These are phyloP conservation scores for Glycine tomentella DNA, from an alignment of 306 rosid species.

Conservation along the genomic window DNA sequence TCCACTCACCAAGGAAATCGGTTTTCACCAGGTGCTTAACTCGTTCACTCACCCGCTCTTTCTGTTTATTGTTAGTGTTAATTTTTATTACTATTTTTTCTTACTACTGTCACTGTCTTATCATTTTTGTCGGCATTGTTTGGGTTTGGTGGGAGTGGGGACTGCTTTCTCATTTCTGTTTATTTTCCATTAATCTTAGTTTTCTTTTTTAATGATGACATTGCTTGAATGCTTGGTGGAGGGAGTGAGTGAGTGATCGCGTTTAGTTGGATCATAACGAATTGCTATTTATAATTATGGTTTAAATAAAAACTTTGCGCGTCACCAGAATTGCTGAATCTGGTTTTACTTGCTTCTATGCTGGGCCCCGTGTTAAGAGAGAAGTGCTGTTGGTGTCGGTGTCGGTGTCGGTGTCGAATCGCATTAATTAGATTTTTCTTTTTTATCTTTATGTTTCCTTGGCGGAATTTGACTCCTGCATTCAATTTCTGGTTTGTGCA, in stretches of 20 bases:
- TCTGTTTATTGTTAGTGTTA: neutral
- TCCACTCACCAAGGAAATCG: conserved; percentile 92
- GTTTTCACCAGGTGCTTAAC: conserved; percentile 86
- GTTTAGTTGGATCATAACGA: neutral
- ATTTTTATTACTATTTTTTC: conserved; percentile 2
- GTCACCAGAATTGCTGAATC: neutral
- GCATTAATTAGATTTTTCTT: neutral
- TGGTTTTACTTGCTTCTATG: neutral
- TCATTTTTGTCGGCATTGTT: conserved; percentile 35
- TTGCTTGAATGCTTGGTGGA: neutral
- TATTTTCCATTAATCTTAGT: neutral
- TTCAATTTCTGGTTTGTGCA: conserved; percentile 4
- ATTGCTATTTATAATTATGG: neutral
- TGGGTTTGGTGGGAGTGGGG: conserved; percentile 43
- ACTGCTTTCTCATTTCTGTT: neutral
- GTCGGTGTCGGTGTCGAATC: conserved; percentile 41
- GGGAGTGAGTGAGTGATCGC: neutral
- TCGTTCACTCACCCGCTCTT: neutral
- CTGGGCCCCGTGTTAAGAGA: neutral
- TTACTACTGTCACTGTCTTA: conserved; percentile 22
- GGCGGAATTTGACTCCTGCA: conserved; percentile 12
- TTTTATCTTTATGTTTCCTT: neutral
- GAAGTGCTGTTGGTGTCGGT: conserved; percentile 35
- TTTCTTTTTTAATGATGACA: neutral
- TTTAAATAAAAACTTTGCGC: neutral